These are phyloP conservation scores for Beauveria caledonica DNA, from an alignment of 2,329 filamentous ascomycete genomes.

Conservation along the genomic window DNA sequence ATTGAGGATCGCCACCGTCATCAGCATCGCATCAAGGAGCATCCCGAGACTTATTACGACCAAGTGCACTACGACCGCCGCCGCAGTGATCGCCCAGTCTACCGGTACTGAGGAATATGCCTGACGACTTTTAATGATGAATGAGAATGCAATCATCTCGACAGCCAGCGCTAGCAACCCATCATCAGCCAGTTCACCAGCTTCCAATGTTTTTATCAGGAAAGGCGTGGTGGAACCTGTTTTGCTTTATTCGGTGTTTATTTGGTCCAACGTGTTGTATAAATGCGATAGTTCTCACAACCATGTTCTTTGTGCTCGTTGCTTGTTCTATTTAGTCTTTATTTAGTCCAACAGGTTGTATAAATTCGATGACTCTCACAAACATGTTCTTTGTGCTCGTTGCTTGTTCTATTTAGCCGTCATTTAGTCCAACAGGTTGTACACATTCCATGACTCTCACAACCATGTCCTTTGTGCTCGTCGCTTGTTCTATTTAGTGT, in stretches of 20 bases:
- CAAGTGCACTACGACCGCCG: neutral
- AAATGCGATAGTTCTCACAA: neutral
- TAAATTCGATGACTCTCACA: neutral
- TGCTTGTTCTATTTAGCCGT: no score
- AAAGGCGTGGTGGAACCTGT: neutral
- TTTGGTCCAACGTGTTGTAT: neutral
- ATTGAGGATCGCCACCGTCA: slow-evolving; percentile 19
- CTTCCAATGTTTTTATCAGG: neutral
- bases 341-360: neutral
- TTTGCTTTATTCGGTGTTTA: neutral
- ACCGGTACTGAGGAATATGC: neutral
- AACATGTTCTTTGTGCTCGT: neutral
- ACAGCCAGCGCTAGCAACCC: neutral
- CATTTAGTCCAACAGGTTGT: neutral
- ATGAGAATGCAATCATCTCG: neutral
- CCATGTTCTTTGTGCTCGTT: neutral
- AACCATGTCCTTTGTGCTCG: neutral
- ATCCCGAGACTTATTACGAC: neutral
- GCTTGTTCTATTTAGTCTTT: neutral
- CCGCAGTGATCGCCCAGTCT: neutral
- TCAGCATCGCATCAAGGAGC: slow-evolving; percentile 3
- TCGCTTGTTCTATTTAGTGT: neutral
- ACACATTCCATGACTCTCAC: no score
- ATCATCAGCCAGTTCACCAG: neutral
- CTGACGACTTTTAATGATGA: neutral